phyloP scores from a whole-genome alignment of 2,329 filamentous ascomycete species.

The Hypoxylon sp. region DNA sequence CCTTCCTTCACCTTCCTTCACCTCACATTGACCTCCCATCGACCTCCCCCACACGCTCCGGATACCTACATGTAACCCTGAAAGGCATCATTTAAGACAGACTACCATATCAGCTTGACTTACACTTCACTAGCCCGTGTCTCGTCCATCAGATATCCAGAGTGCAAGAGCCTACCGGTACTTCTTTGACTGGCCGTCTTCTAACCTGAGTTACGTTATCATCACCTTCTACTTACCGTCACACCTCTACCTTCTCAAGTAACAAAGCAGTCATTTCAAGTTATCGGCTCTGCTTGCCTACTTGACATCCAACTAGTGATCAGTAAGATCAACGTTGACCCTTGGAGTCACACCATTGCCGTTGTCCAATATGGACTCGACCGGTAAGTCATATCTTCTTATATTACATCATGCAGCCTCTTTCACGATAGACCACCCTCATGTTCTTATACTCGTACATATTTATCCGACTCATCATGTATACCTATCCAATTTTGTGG shows the following conservation, averaged over 20 bases:
- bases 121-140: conserved; percentile 1
- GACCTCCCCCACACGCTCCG: no score
- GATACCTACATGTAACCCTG: background rate
- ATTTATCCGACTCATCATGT: background rate
- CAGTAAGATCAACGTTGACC: background rate
- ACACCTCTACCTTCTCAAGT: no score
- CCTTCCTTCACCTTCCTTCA: background rate
- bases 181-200: background rate
- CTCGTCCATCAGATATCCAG: background rate
- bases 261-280: background rate
- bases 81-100: background rate
- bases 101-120: background rate
- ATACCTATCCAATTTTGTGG: background rate
- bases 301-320: background rate
- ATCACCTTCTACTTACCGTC: background rate
- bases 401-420: background rate
- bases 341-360: background rate
- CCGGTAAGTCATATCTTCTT: conserved; percentile 8
- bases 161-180: background rate
- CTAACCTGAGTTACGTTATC: background rate
- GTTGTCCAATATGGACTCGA: background rate
- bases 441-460: background rate
- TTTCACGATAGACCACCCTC: background rate
- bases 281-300: background rate
- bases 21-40: no score